Percentiles rank a stretch among this genome's conserved stretches.
These are phyloP conservation scores for Haplosporangium sp. DNA, from an alignment of 371 early-diverging fungal species.

Conservation along the genomic window DNA sequence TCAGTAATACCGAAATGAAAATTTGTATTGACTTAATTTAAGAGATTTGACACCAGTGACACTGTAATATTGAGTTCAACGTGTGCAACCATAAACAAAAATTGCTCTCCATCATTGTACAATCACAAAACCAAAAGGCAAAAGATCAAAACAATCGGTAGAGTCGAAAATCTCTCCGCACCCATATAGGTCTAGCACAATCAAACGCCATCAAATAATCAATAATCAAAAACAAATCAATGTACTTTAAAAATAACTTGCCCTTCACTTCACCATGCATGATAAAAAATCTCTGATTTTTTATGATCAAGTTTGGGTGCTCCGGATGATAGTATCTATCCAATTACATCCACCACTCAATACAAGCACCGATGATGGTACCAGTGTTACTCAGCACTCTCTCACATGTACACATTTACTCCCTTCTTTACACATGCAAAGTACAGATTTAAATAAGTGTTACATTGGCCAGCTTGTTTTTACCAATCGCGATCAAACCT, in stretches of 20 bases:
- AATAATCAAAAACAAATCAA: background rate
- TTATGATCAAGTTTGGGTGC: too few relatives aligned
- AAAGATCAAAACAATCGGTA: slow-evolving; percentile 5
- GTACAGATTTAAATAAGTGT: background rate
- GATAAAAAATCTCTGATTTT: background rate
- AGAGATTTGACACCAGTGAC: background rate
- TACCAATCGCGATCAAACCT: slow-evolving; percentile 38
- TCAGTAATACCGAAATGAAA: background rate
- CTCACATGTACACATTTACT: background rate
- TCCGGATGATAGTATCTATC: too few relatives aligned
- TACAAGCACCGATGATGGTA: background rate
- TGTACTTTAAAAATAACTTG: background rate
- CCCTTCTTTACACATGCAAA: slow-evolving; percentile 3
- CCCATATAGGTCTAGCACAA: background rate
- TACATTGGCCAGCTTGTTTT: background rate
- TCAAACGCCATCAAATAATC: slow-evolving; percentile 8
- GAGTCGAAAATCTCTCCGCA: slow-evolving; percentile 15
- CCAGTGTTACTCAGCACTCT: background rate
- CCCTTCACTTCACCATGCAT: background rate
- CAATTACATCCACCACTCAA: background rate
- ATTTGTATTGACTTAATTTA: too few relatives aligned
- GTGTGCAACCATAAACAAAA: slow-evolving; percentile 31
- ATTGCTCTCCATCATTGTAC: slow-evolving; percentile 26
- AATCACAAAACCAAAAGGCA: slow-evolving; percentile 20
- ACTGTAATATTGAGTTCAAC: slow-evolving; percentile 27